Percentiles rank a stretch among this genome's conserved stretches.
These are phyloP conservation scores for Cryptosporidium sp. DNA, from an alignment of 169 alveolate species.

Conservation along the genomic window DNA sequence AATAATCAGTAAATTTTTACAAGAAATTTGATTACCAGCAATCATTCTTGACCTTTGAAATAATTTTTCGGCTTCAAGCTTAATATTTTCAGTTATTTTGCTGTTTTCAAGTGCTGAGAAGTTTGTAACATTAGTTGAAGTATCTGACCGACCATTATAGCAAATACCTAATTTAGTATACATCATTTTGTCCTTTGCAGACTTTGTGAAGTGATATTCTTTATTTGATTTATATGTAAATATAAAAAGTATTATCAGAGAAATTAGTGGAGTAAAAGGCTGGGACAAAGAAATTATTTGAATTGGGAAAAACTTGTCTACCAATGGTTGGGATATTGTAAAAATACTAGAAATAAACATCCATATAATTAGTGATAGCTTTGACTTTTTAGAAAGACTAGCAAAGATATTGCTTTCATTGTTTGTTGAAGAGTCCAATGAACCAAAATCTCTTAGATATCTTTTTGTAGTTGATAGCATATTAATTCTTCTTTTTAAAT, in stretches of 20 bases:
- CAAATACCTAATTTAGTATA: not conserved
- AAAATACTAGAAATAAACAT: conserved; percentile 60
- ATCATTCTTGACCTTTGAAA: conserved; percentile 16
- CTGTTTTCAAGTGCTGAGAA: not conserved
- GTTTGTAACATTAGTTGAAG: not conserved
- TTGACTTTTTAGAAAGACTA: conserved; percentile 9
- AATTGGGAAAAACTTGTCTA: conserved; percentile 16
- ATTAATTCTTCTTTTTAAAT: conserved; percentile 35
- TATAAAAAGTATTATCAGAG: conserved; percentile 23
- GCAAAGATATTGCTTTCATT: not conserved
- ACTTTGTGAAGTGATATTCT: not conserved
- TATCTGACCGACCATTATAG: not conserved
- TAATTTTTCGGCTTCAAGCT: conserved; percentile 22
- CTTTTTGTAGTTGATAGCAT: not conserved
- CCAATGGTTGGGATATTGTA: conserved; percentile 43
- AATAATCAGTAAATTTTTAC: conserved; percentile 6
- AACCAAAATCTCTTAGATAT: not conserved
- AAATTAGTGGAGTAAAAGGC: conserved; percentile 26
- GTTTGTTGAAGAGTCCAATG: not conserved
- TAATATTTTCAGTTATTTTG: conserved; percentile 11
- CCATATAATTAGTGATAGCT: conserved; percentile 26
- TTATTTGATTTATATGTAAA: conserved; percentile 1
- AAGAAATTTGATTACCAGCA: conserved; percentile 19
- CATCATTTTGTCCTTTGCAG: not conserved
- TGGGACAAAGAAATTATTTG: conserved; percentile 36